These are phyloP conservation scores for Solanum chiquidenum DNA, from an alignment of 257 asterid species.

Conservation along the genomic window DNA sequence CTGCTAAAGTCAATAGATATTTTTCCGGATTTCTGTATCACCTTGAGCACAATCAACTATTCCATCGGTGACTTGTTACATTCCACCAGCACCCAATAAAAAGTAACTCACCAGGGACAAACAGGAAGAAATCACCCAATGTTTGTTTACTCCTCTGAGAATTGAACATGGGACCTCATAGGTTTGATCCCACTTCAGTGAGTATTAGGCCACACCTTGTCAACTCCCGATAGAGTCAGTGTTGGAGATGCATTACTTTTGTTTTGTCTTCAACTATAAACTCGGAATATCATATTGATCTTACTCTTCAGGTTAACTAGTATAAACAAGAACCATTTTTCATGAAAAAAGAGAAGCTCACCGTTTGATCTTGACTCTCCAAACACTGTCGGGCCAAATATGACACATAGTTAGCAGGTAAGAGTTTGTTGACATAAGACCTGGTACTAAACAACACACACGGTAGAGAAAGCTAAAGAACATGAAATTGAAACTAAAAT, in stretches of 20 bases:
- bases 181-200: neutral
- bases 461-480: neutral
- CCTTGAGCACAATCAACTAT: neutral
- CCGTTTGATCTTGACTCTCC: neutral
- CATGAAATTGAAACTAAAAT: neutral
- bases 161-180: neutral
- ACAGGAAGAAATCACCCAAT: neutral
- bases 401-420: neutral
- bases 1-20: neutral
- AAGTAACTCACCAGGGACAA: neutral
- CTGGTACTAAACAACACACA: neutral
- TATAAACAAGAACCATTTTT: neutral
- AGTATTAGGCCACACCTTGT: neutral
- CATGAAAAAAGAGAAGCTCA: neutral
- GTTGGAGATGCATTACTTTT: neutral
- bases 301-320: neutral
- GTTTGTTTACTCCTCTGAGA: neutral
- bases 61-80: neutral
- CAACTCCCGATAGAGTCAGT: neutral
- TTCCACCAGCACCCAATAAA: neutral
- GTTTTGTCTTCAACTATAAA: neutral
- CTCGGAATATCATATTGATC: neutral
- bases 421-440: neutral
- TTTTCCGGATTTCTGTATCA: neutral
- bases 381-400: neutral